Evolutionary conservation across 2,329 filamentous ascomycete genomes (phyloP), one percentile per base, ranked within the genome.

Genomic region (Allantophomopsis lycopodina): DNA sequence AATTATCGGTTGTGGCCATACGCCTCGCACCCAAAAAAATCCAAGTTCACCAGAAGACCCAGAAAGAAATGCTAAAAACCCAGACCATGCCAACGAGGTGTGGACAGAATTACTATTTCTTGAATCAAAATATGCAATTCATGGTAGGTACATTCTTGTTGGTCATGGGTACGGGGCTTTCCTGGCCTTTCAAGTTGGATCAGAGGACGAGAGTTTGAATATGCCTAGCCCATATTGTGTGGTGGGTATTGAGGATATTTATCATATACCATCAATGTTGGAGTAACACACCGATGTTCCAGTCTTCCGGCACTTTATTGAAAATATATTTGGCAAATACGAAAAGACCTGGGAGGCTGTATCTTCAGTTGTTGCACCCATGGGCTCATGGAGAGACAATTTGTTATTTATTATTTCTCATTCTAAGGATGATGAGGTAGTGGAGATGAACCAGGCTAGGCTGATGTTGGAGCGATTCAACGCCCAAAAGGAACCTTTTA

Each of bases 81-180:
- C 78, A 1, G 67, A 72, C 37, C 78, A 83, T 49, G 55, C 81
- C 28, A 52, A 59, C 32, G 78, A 83, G 50, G 63, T 79, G 15
- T 57, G 65, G 1, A 40, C 57, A 2, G 77, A 64, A 0, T 54
- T 83, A 5, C 48, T 57, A 0, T 68, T 64, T 41, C n/a, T 59
- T 82, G 23, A 60, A 66, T 48, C 48, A 54, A 7, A 55, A 62
- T 13, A 71, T 48, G 54, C 55, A 7, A 63, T 69, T 42, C 56
- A 53, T 28, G 49, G 47, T 38, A 51, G 52, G 23, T 79, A 76
- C 54, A 53, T 81, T 2, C 63, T 79, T 4, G 56, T 68, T 1
- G 78, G 78, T 0, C 77, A 83, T 54, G 75, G 68, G 13, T 76
- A 73, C 42, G 78, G 78, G 36, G 77, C 69, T 2, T 77, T 73